A percentile compares a stretch with the other conserved stretches of the same genome.
phyloP scores from a whole-genome alignment of 345 rosid species.

The Acer campestre region DNA sequence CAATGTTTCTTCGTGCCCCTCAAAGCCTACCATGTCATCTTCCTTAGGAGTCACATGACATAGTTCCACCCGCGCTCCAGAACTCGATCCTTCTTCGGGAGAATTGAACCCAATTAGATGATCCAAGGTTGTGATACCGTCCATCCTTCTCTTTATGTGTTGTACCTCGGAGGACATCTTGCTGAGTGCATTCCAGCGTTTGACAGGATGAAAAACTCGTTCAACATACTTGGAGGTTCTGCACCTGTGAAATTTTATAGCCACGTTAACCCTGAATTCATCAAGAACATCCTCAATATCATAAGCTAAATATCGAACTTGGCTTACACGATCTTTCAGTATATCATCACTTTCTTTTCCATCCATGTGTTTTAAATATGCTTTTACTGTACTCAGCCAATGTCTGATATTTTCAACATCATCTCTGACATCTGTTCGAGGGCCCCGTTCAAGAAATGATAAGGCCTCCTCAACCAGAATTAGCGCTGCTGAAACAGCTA shows the following conservation, averaged over 20 bases:
- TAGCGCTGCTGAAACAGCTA: slow-evolving; percentile 2
- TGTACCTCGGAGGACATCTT: slow-evolving; percentile 7
- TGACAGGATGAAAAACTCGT: background rate
- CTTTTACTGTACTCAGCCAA: background rate
- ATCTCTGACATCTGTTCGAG: background rate
- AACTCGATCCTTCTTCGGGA: slow-evolving; percentile 11
- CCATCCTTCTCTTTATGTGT: background rate
- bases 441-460: background rate
- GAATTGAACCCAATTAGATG: background rate
- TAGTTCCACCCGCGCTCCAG: background rate
- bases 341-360: background rate
- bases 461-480: background rate
- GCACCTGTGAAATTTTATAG: background rate
- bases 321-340: background rate
- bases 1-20: background rate
- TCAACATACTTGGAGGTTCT: too few relatives aligned
- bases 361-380: slow-evolving; percentile 7
- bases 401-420: background rate
- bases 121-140: background rate
- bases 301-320: background rate
- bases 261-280: background rate
- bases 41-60: background rate
- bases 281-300: slow-evolving; percentile 4
- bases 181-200: background rate
- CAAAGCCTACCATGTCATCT: slow-evolving; percentile 2